Evolutionary conservation across 2,329 filamentous ascomycete species (phyloP).

Genomic region (Monilinia vaccinii-corymbosi): DNA sequence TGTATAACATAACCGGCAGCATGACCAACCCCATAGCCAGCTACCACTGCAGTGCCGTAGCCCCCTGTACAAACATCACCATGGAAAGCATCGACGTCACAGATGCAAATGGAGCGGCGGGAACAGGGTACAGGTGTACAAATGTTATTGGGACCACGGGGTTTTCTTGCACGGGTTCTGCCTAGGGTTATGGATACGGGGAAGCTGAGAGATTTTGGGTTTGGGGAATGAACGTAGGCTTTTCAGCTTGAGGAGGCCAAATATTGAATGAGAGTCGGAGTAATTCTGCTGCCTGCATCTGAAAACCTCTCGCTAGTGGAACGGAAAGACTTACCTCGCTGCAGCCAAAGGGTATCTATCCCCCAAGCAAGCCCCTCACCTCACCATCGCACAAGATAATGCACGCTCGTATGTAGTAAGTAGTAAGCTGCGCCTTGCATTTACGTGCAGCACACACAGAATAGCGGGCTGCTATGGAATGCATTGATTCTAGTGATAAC

Average conservation of each 20-base stretch:
- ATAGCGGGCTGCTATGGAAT: neutral
- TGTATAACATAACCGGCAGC: constrained; percentile 1
- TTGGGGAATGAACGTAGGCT: too few species aligned
- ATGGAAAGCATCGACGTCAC: neutral
- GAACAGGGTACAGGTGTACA: neutral
- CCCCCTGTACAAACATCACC: neutral
- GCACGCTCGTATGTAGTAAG: neutral
- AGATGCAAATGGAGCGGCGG: neutral
- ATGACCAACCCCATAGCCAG: neutral
- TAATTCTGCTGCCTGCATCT: neutral
- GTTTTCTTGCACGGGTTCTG: neutral
- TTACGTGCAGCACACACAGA: too few species aligned
- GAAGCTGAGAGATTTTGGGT: neutral
- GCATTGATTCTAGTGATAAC: neutral
- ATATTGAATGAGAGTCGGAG: neutral
- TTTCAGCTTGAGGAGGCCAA: too few species aligned
- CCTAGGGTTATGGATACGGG: neutral
- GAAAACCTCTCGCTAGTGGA: too few species aligned
- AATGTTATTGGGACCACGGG: neutral
- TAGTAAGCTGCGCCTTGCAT: neutral
- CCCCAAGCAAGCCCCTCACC: neutral
- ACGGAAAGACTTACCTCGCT: neutral
- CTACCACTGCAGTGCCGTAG: constrained; percentile 2
- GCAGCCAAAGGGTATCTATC: neutral
- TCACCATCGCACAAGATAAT: too few species aligned